phyloP scores from a whole-genome alignment of 176 grass and related monocot genomes.

The Thinopyrum elongatum region DNA sequence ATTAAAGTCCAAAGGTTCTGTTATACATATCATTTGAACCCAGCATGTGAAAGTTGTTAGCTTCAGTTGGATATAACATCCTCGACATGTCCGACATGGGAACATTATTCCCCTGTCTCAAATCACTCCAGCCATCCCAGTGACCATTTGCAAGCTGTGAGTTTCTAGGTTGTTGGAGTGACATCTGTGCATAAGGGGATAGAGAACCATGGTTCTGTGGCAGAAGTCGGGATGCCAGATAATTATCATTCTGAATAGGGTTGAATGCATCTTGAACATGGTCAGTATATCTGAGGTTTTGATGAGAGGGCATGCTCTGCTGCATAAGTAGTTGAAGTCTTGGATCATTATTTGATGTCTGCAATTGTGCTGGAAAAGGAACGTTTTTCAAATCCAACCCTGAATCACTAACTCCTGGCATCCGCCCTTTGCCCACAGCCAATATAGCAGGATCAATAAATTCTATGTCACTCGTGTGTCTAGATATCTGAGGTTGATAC shows the following conservation, averaged over 20 bases:
- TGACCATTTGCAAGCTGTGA: slow-evolving; percentile 55
- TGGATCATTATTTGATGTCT: slow-evolving; percentile 63
- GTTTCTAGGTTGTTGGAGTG: slow-evolving; percentile 56
- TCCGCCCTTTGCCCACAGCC: slow-evolving; percentile 85
- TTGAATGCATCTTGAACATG: slow-evolving; percentile 52
- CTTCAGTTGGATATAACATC: slow-evolving; percentile 62
- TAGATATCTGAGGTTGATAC: slow-evolving; percentile 51
- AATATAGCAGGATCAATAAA: slow-evolving; percentile 93
- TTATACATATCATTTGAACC: slow-evolving; percentile 65
- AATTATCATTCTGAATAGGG: slow-evolving; percentile 61
- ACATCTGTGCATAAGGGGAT: slow-evolving; percentile 50
- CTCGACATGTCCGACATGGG: slow-evolving; percentile 53
- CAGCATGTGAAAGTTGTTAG: slow-evolving; percentile 54
- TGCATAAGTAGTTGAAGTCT: slow-evolving; percentile 74
- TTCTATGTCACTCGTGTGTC: slow-evolving; percentile 68
- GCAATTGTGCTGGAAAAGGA: slow-evolving; percentile 45
- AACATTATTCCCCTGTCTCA: slow-evolving; percentile 45
- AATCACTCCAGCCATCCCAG: slow-evolving; percentile 78
- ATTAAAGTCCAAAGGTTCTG: slow-evolving; percentile 82
- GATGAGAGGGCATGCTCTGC: slow-evolving; percentile 59
- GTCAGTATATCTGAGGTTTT: slow-evolving; percentile 55
- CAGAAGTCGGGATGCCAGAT: slow-evolving; percentile 54
- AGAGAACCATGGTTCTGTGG: slow-evolving; percentile 51
- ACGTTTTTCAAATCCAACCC: slow-evolving; percentile 48
- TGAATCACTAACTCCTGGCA: slow-evolving; percentile 61